Evolutionary conservation across 2,329 filamentous ascomycete species (phyloP).

Genomic region (Waltergamsia citrina): DNA sequence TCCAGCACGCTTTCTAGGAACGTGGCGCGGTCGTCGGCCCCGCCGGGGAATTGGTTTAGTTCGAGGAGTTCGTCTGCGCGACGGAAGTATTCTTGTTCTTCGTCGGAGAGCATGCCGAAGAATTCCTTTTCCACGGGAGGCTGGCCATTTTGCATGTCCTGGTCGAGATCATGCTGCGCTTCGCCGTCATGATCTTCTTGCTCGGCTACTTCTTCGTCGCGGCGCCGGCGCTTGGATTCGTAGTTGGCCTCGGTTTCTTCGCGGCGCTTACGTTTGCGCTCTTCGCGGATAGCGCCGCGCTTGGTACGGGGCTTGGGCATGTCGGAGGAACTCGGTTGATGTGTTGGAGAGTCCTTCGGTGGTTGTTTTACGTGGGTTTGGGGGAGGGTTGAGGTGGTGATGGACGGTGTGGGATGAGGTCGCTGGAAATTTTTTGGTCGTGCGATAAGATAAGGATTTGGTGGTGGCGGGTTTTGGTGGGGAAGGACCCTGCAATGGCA

Average conservation of each 20-base stretch:
- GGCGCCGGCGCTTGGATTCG: conserved; percentile 15
- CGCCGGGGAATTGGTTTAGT: conserved; percentile 71
- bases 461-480: too few species aligned
- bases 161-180: background rate
- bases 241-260: conserved; percentile 10
- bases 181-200: conserved; percentile 9
- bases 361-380: too few species aligned
- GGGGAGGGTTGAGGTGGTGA: too few species aligned
- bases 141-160: background rate
- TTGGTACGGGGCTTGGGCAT: conserved; percentile 37
- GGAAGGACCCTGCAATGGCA: too few species aligned
- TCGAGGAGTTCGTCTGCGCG: conserved; percentile 84
- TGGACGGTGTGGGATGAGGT: too few species aligned
- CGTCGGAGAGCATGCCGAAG: conserved; percentile 84
- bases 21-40: conserved; percentile 57
- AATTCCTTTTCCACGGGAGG: conserved; percentile 55
- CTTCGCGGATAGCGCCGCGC: conserved; percentile 25
- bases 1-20: conserved; percentile 77
- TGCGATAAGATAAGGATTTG: too few species aligned
- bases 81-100: conserved; percentile 94
- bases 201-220: conserved; percentile 8
- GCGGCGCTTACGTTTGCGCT: conserved; percentile 30
- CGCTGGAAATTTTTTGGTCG: too few species aligned
- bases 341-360: too few species aligned
- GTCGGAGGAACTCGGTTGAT: too few species aligned